phyloP scores from a whole-genome alignment of 768 basidiomycete species.

The Boletus sp. region DNA sequence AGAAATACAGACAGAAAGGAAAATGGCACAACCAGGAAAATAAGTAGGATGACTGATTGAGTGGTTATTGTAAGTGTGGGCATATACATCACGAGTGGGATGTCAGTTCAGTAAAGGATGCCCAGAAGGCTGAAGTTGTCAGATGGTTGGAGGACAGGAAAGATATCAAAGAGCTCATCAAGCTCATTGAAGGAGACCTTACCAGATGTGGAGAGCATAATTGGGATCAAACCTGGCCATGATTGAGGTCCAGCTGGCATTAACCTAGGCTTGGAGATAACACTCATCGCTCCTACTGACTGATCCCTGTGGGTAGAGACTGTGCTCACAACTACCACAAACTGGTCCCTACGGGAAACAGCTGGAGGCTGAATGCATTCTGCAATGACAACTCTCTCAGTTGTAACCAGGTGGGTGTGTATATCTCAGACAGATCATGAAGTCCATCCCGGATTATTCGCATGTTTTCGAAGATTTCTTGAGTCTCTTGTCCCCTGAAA shows the following conservation, averaged over 20 bases:
- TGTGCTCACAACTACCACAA: conserved; percentile 46
- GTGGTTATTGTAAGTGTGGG: too few species aligned
- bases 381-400: conserved; percentile 14
- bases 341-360: conserved; percentile 37
- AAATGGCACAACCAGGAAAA: too few species aligned
- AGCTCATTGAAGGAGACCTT: too few species aligned
- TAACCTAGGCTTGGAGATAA: not conserved
- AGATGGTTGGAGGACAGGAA: conserved; percentile 67
- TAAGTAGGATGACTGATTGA: too few species aligned
- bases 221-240: conserved; percentile 27
- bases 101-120: too few species aligned
- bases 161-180: conserved; percentile 25
- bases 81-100: too few species aligned
- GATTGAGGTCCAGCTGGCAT: conserved; percentile 27
- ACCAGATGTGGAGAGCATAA: conserved; percentile 31
- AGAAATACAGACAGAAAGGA: too few species aligned
- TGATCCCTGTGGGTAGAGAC: conserved; percentile 40
- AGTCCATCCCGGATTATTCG: conserved; percentile 45
- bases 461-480: conserved; percentile 64
- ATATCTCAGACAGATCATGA: conserved; percentile 56
- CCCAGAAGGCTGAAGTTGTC: conserved; percentile 60
- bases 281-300: conserved; percentile 44
- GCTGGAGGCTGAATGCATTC: conserved; percentile 11
- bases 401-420: conserved; percentile 36
- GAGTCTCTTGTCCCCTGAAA: conserved; percentile 58